phyloP scores from a whole-genome alignment of 257 asterid genomes.

The Mentha longifolia region DNA sequence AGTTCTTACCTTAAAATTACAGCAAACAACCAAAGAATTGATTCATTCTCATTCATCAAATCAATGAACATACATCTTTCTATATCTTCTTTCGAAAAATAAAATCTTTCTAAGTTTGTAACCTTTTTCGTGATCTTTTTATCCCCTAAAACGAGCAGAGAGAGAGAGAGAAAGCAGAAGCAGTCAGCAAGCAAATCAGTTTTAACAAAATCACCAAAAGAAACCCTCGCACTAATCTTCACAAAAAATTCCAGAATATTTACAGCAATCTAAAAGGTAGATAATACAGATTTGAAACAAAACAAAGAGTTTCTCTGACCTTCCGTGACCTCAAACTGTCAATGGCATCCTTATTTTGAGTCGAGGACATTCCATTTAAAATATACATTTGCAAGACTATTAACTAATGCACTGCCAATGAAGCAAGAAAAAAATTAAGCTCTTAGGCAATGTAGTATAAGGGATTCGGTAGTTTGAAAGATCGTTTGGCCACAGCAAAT shows the following conservation, averaged over 20 bases:
- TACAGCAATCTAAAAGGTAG: neutral
- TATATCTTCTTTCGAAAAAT: too few species aligned
- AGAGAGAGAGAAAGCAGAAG: neutral
- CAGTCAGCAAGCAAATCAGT: neutral
- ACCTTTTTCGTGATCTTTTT: neutral
- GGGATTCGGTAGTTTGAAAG: conserved; percentile 90
- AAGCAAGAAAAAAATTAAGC: neutral
- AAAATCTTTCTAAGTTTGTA: too few species aligned
- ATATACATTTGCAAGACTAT: conserved; percentile 6
- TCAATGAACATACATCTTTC: neutral
- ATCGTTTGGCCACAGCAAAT: conserved; percentile 63
- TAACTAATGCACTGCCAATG: neutral
- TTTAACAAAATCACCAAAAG: neutral
- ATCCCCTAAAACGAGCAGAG: neutral
- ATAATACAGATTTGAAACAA: neutral
- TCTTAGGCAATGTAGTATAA: conserved; percentile 61
- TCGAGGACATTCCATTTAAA: neutral
- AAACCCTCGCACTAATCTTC: neutral
- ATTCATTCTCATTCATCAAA: neutral
- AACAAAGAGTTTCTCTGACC: neutral
- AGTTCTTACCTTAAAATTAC: too few species aligned
- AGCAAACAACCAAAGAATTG: neutral
- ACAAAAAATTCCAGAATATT: conserved; percentile 6
- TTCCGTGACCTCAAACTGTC: conserved; percentile 3
- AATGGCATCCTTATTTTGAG: conserved; percentile 9